phyloP scores from a whole-genome alignment of 1,139 yeast genomes.

The Hanseniaspora uvarum region DNA sequence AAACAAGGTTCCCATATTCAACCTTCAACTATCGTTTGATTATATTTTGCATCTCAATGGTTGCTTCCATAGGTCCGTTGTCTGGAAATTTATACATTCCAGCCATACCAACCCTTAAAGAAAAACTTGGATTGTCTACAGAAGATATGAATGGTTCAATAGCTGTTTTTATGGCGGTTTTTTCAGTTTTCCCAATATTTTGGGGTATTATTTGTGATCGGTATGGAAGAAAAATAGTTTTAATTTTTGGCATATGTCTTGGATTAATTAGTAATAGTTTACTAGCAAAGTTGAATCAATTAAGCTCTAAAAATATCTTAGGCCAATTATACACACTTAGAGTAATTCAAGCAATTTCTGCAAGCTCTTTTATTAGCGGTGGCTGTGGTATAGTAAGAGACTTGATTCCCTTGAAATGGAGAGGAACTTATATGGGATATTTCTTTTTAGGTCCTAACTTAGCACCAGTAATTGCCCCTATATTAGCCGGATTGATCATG shows the following conservation, averaged over 20 bases:
- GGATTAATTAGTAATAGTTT: conserved; percentile 41
- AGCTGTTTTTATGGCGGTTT: conserved; percentile 48
- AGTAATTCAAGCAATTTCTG: conserved; percentile 46
- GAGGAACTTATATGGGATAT: conserved; percentile 44
- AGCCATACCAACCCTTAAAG: conserved; percentile 40
- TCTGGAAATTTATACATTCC: conserved; percentile 54
- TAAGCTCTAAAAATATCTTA: conserved; percentile 30
- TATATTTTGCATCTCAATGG: conserved; percentile 22
- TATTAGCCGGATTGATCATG: conserved; percentile 37
- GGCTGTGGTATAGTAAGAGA: conserved; percentile 53
- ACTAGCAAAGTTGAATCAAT: conserved; percentile 30
- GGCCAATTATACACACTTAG: conserved; percentile 38
- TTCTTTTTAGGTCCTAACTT: conserved; percentile 53
- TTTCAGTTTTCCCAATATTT: conserved; percentile 44
- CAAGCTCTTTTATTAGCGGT: conserved; percentile 44
- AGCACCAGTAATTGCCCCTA: conserved; percentile 50
- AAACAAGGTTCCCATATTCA: conserved; percentile 21
- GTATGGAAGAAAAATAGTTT: conserved; percentile 47
- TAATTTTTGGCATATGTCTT: conserved; percentile 38
- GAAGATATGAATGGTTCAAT: conserved; percentile 49
- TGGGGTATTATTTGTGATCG: conserved; percentile 52
- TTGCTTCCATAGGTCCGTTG: conserved; percentile 50
- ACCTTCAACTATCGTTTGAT: conserved; percentile 20
- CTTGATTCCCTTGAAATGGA: conserved; percentile 37
- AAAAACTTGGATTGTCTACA: conserved; percentile 37